A percentile compares a stretch with the other conserved stretches of the same genome.
phyloP scores from a whole-genome alignment of 768 basidiomycete genomes.

The Lentinula detonsa region DNA sequence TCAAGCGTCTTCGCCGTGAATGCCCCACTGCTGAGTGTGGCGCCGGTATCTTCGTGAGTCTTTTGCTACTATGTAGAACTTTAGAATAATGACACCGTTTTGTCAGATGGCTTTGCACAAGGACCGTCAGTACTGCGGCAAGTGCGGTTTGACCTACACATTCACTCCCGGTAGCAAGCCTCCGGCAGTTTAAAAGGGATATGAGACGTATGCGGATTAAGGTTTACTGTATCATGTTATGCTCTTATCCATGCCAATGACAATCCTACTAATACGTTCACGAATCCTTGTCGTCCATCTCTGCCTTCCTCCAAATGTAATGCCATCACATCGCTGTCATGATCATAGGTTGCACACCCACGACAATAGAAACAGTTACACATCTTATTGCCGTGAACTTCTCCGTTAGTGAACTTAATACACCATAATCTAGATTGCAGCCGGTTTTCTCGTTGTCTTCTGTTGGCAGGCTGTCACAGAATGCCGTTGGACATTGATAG shows the following conservation, averaged over 20 bases:
- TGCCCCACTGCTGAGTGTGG: slow-evolving; percentile 84
- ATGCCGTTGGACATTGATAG: background rate
- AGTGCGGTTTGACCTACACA: slow-evolving; percentile 84
- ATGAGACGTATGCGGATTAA: background rate
- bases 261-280: background rate
- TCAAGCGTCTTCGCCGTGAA: slow-evolving; percentile 97
- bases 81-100: slow-evolving; percentile 16
- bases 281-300: background rate
- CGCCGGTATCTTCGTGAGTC: slow-evolving; percentile 77
- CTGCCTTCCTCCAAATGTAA: background rate
- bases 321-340: background rate
- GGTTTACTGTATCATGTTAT: slow-evolving; percentile 4
- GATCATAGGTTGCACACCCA: background rate
- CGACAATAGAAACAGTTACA: background rate
- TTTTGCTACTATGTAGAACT: background rate
- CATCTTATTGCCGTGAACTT: background rate
- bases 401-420: background rate
- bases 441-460: background rate
- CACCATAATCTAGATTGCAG: background rate
- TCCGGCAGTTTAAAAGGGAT: slow-evolving; percentile 48
- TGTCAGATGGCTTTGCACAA: slow-evolving; percentile 96
- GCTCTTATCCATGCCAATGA: slow-evolving; percentile 1
- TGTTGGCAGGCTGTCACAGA: background rate
- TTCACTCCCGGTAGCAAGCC: slow-evolving; percentile 80
- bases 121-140: slow-evolving; percentile 97